Base-by-base conservation (phyloP, 495 filamentous ascomycete genomes). In the Evernia prunastri region DNA sequence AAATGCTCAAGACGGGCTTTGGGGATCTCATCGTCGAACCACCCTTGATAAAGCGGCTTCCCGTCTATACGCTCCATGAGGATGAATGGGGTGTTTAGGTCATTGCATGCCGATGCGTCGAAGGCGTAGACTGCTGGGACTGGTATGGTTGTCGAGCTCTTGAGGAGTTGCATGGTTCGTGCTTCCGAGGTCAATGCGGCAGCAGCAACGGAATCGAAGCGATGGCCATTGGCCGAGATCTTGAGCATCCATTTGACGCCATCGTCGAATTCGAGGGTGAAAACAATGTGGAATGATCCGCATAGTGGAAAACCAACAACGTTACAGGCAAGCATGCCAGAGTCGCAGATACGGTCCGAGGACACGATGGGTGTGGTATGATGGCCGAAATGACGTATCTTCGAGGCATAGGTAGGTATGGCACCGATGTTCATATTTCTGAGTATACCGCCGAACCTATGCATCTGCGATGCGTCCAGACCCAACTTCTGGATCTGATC, bases 91-190 rank as follows among this genome's bases (percentile, higher is more conserved):
- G 43, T 33, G 17, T 58, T 31, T 1, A 65, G 29, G 9, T 33
- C 18, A 31, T 65, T 65, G 66, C 68, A 33, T 63, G 15, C 58
- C 7, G 49, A 59, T 3, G 61, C 36, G 9, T 66, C 59, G 39
- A 65, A 74, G 18, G 51, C 60, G 35, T 67, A 71, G 13, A 75
- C 64, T 13, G 72, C 66, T 12, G 74, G 73, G 15, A 76, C 51
- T 13, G 73, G 74, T 23, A 73, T 71, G 15, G 66, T 65, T 2
- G 72, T 74, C 10, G 61, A 25, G 4, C 45, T 45, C 35, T 68
- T 71, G 20, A 74, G 35, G 11, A 70, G 39, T 6, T 49, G 61
- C 71, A 68, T 72, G 11, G 63, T 69, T 27, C 42, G 61, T 17
- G 61, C 66, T 58, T 71, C 68, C 17, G 70, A 67, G 23, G n/a